Percentiles rank a stretch among this genome's conserved stretches.
Evolutionary conservation across 768 basidiomycete genomes (phyloP).

Genomic region (Rhizopogon vulgaris): DNA sequence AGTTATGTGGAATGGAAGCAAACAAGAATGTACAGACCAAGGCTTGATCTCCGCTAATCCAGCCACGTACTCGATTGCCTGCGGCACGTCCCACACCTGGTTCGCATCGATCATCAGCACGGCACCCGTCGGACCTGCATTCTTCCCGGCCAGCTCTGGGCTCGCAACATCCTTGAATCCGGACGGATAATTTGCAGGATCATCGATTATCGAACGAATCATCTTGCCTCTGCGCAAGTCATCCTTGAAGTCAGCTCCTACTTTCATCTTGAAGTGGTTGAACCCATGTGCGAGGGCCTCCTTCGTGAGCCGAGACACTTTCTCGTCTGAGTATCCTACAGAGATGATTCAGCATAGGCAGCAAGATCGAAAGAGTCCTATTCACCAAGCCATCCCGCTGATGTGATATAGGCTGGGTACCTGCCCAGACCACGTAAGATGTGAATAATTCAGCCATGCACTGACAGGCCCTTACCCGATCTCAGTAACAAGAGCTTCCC

Average conservation of each 20-base stretch:
- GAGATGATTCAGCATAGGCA: conserved; percentile 7
- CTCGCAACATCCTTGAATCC: conserved; percentile 51
- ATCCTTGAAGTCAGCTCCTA: conserved; percentile 75
- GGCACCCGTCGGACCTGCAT: conserved; percentile 88
- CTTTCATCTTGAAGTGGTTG: conserved; percentile 99
- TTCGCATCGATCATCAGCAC: conserved; percentile 98
- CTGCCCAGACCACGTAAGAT: conserved; percentile 27
- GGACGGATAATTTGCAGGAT: conserved; percentile 74
- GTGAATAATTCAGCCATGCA: not conserved
- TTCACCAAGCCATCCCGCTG: conserved; percentile 84
- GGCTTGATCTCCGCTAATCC: conserved; percentile 76
- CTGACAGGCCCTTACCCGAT: conserved; percentile 40
- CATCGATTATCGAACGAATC: conserved; percentile 93
- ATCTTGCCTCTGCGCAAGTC: conserved; percentile 84
- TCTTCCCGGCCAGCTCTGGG: conserved; percentile 73
- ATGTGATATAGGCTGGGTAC: conserved; percentile 93
- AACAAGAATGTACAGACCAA: conserved; percentile 46
- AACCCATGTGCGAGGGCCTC: conserved; percentile 85
- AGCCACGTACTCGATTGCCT: conserved; percentile 89
- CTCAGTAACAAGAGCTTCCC: conserved; percentile 70
- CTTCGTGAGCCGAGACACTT: conserved; percentile 78
- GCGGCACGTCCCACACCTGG: conserved; percentile 91
- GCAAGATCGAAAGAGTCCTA: not conserved
- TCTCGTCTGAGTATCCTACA: conserved; percentile 85
- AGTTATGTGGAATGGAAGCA: not conserved